phyloP scores from a whole-genome alignment of 2,329 filamentous ascomycete species.

The Falciphora oryzae region DNA sequence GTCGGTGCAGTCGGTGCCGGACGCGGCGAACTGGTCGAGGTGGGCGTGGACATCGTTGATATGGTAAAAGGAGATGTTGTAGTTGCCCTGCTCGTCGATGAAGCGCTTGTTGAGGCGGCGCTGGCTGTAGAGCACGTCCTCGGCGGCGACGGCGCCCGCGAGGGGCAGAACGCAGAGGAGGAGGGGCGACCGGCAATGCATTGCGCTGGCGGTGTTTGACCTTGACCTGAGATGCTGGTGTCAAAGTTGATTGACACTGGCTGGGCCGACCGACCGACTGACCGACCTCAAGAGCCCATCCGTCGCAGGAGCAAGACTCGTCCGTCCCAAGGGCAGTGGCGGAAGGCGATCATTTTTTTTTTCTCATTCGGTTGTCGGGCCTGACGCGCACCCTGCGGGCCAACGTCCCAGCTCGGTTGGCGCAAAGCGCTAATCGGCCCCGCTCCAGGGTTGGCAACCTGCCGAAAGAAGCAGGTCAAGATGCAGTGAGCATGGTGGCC shows the following conservation, averaged over 20 bases:
- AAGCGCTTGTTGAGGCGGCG: conserved; percentile 41
- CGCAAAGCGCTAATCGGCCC: not conserved
- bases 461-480: not conserved
- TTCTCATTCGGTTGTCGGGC: not conserved
- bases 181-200: conserved; percentile 4
- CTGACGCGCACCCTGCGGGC: not conserved
- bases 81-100: conserved; percentile 42
- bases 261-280: not conserved
- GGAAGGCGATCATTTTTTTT: not conserved
- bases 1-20: conserved; percentile 55
- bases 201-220: not conserved
- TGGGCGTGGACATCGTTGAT: conserved; percentile 66
- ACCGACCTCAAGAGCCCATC: not conserved
- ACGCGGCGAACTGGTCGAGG: conserved; percentile 55
- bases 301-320: no score
- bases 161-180: conserved; percentile 5
- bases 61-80: conserved; percentile 60
- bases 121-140: conserved; percentile 44
- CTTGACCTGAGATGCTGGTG: no score
- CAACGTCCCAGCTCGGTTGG: not conserved
- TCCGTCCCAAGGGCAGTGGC: no score
- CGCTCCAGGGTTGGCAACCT: no score
- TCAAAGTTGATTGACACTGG: not conserved
- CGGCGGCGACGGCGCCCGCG: conserved; percentile 44
- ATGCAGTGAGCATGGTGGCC: not conserved